Base-by-base conservation (phyloP, 1,139 yeast genomes). In the Diutina neorugosa region DNA sequence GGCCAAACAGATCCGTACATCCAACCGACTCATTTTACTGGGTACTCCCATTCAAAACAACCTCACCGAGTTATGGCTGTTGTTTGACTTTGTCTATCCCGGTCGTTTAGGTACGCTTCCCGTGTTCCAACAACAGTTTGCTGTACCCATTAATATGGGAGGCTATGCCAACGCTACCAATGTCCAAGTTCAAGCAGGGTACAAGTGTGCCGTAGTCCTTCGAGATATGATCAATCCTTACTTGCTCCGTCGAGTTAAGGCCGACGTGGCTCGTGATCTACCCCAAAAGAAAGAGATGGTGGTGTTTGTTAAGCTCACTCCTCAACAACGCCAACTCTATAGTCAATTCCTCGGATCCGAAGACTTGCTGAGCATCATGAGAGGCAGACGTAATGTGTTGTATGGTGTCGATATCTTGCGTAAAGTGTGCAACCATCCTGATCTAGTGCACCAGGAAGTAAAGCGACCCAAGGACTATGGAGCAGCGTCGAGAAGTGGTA, bases 21-120 rank as follows among this genome's bases (percentile, higher is more conserved):
- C 83, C 25, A 84, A 93, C 65, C 72, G 98, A 57, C 76, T 93
- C 12, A 93, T 94, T 57, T 69, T 93, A 31, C 88, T 96, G 1
- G 98, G 98, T 1, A 93, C 98, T 0, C 98, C 98, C 0, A 90
- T 93, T 53, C 98, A 93, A 63, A 93, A 93, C 64, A 94, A 93
- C 62, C 72, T 93, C 56, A 80, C 84, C 16, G 98, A 93, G 65
- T 69, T 93, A 19, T 93, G 98, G 98, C 86, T 96, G 53, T 69
- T 93, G 52, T 93, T 93, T 70, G 98, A 93, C 63, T 93, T 93
- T 69, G 86, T 91, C 4, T 91, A 86, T 62, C 98, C 98, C 0
- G 98, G 98, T 0, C 71, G 96, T 55, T 68, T 93, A 37, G 98
- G 98, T 0, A 94, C 98, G 0, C 69, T 93, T 20, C 98, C 99